Conservation (phyloP, 805 yeast genomes). For the Candida manassasensis region DNA sequence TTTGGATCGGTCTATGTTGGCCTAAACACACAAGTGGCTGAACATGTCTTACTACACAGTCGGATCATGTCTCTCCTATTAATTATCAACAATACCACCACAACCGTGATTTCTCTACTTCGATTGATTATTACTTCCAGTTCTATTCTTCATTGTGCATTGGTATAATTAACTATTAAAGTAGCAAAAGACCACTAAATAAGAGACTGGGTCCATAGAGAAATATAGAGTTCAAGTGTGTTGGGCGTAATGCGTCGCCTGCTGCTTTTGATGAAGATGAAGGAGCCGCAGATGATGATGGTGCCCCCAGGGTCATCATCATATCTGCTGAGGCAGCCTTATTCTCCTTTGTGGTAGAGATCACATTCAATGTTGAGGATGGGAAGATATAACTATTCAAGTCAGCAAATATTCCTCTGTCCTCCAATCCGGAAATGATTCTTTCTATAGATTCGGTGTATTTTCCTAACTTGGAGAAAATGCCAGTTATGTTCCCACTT, state of each 20-base stretch:
- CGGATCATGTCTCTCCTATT: no score
- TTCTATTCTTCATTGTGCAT: no score
- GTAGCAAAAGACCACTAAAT: neutral
- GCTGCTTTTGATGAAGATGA: constrained; percentile 7
- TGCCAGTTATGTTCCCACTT: constrained; percentile 11
- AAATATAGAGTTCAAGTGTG: neutral
- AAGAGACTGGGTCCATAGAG: neutral
- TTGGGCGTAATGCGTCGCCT: constrained; percentile 7
- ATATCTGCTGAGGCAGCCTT: constrained; percentile 2
- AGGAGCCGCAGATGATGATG: neutral
- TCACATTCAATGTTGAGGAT: constrained; percentile 8
- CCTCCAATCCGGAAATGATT: constrained; percentile 35
- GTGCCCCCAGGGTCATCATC: constrained; percentile 4
- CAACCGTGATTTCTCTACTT: no score
- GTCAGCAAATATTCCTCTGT: constrained; percentile 45
- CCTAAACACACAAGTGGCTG: no score
- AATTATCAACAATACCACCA: no score
- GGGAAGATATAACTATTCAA: constrained; percentile 34
- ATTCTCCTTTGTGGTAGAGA: constrained; percentile 2
- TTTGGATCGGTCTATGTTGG: no score
- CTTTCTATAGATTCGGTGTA: constrained; percentile 27
- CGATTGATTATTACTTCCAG: no score
- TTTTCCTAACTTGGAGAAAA: constrained; percentile 18
- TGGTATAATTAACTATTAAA: no score
- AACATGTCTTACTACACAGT: no score